A percentile compares a stretch with the other conserved stretches of the same genome.
Evolutionary conservation across 192 early-diverging fungal species (phyloP).

Genomic region (Jimgerdemannia flammicorona): DNA sequence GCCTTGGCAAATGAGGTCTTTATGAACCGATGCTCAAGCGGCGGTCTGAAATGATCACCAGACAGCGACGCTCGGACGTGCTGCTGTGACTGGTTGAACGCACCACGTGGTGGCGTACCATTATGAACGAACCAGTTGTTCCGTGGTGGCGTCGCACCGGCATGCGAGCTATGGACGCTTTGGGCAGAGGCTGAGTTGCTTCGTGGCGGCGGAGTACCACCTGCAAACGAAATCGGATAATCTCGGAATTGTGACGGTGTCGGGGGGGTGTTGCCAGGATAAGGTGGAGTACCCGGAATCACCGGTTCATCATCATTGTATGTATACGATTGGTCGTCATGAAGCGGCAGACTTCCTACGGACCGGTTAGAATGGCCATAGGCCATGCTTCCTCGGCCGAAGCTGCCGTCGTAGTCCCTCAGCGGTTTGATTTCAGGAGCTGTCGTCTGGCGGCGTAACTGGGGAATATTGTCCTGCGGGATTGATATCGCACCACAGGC

Average conservation of each 20-base stretch:
- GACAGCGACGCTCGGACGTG: slow-evolving; percentile 3
- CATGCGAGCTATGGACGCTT: not conserved
- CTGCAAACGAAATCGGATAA: slow-evolving; percentile 4
- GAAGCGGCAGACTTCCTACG: not conserved
- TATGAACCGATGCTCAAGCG: slow-evolving; percentile 46
- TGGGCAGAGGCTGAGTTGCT: slow-evolving; percentile 5
- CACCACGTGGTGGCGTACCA: not conserved
- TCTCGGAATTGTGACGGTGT: not conserved
- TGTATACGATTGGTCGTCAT: not conserved
- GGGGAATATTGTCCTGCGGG: not conserved
- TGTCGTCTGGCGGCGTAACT: slow-evolving; percentile 1
- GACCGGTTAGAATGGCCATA: slow-evolving; percentile 3
- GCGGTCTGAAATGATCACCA: slow-evolving; percentile 19
- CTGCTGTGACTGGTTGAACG: not conserved
- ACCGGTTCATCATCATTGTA: not conserved
- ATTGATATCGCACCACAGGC: too few species aligned
- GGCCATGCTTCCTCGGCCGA: slow-evolving; percentile 5
- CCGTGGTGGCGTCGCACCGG: not conserved
- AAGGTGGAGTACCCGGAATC: not conserved
- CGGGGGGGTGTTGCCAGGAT: not conserved
- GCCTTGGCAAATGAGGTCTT: slow-evolving; percentile 54
- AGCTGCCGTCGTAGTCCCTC: slow-evolving; percentile 5
- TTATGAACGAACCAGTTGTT: not conserved
- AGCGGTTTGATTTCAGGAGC: not conserved
- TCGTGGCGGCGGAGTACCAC: slow-evolving; percentile 2